Evolutionary conservation across 148 eudicot species (phyloP), one percentile per base, ranked within the genome.

Genomic region (Vaccinium corymbosum): DNA sequence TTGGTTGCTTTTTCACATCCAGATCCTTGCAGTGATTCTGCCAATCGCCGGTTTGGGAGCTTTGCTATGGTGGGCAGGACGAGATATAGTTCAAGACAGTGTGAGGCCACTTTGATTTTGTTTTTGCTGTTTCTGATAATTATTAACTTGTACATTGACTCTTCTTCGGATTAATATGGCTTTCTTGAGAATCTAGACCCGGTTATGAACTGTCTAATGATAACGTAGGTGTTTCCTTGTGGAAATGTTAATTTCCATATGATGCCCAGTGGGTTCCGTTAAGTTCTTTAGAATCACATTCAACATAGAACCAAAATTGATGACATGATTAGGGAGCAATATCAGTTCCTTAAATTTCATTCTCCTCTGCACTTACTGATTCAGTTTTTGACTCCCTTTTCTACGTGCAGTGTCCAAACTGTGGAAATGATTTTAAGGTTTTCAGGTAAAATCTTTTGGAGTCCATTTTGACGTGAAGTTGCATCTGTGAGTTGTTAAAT

Each of bases 11-110:
- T 74, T 74, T 84, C 82, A 59, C 50, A 32, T 79, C 81, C 93
- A 96, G 98, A 90, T 96, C 46, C 85, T 96, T 87, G 96, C 88
- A 78, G 90, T 96, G 82, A 84, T 96, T 29, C 57, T 96, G 35
- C 98, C 98, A 53, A 76, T 93, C 42, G 87, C 91, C 42, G 98
- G 98, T 59, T 80, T 96, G 70, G 98, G 93, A 88, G 97, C 88
- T 83, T 91, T 96, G 73, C 89, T 96, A 19, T 96, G 98, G 98
- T 96, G 98, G 98, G 97, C 94, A 5, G 93, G 97, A 71, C 88
- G 92, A 74, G 98, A 92, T 87, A 92, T 94, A 61, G 87, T 96
- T 81, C 92, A 91, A 88, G 86, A 91, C 92, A 91, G 89, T 87
- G 98, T 95, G 77, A 94, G 95, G 84, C 84, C 84, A 84, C 82